Conservation (phyloP, 2,329 filamentous ascomycete species). For the Colletotrichum eleusines region DNA sequence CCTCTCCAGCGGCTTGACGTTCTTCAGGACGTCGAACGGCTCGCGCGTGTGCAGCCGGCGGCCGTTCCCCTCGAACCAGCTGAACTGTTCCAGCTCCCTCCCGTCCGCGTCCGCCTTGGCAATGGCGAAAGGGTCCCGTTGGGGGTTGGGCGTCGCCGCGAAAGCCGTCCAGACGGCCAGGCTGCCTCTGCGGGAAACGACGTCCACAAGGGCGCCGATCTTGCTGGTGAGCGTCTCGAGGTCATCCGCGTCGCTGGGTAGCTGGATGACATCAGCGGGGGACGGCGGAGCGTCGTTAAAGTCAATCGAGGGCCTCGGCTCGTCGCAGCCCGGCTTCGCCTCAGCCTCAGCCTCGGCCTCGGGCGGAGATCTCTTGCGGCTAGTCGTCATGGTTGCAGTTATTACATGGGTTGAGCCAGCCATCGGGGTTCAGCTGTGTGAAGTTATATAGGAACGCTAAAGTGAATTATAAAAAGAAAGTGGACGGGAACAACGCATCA, state of each 20-base stretch:
- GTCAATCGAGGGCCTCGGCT: not conserved
- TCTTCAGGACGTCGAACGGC: constrained; percentile 5
- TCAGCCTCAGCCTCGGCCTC: not conserved
- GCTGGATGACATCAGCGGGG: not conserved
- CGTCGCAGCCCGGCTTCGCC: not conserved
- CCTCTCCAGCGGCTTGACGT: constrained; percentile 4
- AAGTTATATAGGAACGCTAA: not conserved
- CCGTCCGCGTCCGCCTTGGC: not conserved
- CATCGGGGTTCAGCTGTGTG: not conserved
- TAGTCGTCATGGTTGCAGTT: not conserved
- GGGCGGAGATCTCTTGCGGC: not conserved
- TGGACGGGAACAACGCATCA: not conserved
- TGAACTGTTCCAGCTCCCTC: not conserved
- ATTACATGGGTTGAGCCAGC: not conserved
- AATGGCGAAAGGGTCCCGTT: constrained; percentile 9
- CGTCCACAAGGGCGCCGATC: not conserved
- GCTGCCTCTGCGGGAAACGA: constrained; percentile 2
- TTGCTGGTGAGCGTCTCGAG: not conserved
- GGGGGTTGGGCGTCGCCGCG: constrained; percentile 3
- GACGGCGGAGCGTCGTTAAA: constrained; percentile 5
- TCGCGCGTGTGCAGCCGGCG: not conserved
- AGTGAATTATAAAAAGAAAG: not conserved
- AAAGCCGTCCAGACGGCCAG: constrained; percentile 18
- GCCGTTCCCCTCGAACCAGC: constrained; percentile 1
- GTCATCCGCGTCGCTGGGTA: not conserved